These are phyloP conservation scores for Salvia hispanica DNA, from an alignment of 257 asterid genomes.

Conservation along the genomic window DNA sequence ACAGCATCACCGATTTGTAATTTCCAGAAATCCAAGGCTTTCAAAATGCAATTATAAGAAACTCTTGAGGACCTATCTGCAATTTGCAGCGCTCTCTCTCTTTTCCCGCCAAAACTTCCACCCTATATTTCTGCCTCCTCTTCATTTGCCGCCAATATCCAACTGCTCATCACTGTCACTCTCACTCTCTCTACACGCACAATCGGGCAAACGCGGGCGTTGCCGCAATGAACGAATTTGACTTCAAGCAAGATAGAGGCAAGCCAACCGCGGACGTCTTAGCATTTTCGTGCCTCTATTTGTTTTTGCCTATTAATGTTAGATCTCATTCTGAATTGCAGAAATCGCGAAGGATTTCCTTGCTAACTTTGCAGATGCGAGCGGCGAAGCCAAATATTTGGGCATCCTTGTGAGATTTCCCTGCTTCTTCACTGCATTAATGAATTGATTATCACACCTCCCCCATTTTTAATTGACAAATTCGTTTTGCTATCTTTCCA, in stretches of 20 bases:
- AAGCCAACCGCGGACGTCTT: slow-evolving; percentile 15
- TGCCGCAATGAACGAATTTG: slow-evolving; percentile 57
- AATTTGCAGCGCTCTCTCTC: slow-evolving; percentile 14
- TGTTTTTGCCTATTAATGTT: neutral
- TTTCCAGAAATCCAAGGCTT: neutral
- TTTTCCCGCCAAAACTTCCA: slow-evolving; percentile 70
- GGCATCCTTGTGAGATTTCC: slow-evolving; percentile 62
- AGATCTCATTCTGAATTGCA: slow-evolving; percentile 32
- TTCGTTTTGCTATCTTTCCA: slow-evolving; percentile 30
- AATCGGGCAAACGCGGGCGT: slow-evolving; percentile 12
- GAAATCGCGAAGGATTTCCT: slow-evolving; percentile 84
- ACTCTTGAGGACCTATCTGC: slow-evolving; percentile 30
- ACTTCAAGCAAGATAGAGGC: slow-evolving; percentile 75
- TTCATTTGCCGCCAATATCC: slow-evolving; percentile 58
- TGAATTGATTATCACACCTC: neutral
- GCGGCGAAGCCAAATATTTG: slow-evolving; percentile 76
- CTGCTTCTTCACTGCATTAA: neutral
- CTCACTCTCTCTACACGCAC: slow-evolving; percentile 4
- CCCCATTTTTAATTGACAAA: neutral
- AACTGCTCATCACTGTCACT: slow-evolving; percentile 18
- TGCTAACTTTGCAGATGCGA: slow-evolving; percentile 60
- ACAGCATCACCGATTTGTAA: neutral
- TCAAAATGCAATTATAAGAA: neutral
- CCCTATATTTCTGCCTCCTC: neutral
- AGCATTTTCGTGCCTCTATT: neutral